Evolutionary conservation across 345 rosid genomes (phyloP).

Genomic region (Anacardium occidentale): DNA sequence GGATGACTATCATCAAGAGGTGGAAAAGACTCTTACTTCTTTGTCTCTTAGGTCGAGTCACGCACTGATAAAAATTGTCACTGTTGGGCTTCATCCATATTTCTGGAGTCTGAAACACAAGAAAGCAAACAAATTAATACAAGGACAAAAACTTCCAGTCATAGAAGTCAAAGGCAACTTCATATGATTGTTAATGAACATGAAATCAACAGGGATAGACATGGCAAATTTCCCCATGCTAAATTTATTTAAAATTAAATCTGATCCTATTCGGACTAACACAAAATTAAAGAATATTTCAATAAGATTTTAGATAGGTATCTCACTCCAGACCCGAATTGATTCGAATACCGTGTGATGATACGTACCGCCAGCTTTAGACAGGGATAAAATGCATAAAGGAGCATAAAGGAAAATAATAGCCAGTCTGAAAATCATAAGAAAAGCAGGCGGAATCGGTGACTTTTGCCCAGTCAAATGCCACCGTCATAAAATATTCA

Average conservation of each 20-base stretch:
- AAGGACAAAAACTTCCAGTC: not conserved
- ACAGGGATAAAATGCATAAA: too few relatives aligned
- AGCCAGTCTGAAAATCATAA: slow-evolving; percentile 1
- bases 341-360: too few relatives aligned
- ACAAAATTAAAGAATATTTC: too few relatives aligned
- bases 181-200: too few relatives aligned
- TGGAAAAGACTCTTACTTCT: slow-evolving; percentile 42
- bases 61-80: slow-evolving; percentile 56
- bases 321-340: too few relatives aligned
- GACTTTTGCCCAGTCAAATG: slow-evolving; percentile 22
- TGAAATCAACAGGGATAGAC: too few relatives aligned
- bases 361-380: too few relatives aligned
- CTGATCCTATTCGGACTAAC: too few relatives aligned
- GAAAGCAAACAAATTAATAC: not conserved
- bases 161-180: slow-evolving; percentile 12
- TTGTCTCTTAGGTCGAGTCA: slow-evolving; percentile 53
- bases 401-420: too few relatives aligned
- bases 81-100: slow-evolving; percentile 92
- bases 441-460: not conserved
- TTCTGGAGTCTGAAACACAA: slow-evolving; percentile 57
- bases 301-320: too few relatives aligned
- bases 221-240: too few relatives aligned
- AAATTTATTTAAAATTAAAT: too few relatives aligned
- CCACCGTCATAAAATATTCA: slow-evolving; percentile 7
- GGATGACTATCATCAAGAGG: not conserved